These are phyloP conservation scores for Cryphonectria carpinicola DNA, from an alignment of 2,329 filamentous ascomycete species.

Conservation along the genomic window DNA sequence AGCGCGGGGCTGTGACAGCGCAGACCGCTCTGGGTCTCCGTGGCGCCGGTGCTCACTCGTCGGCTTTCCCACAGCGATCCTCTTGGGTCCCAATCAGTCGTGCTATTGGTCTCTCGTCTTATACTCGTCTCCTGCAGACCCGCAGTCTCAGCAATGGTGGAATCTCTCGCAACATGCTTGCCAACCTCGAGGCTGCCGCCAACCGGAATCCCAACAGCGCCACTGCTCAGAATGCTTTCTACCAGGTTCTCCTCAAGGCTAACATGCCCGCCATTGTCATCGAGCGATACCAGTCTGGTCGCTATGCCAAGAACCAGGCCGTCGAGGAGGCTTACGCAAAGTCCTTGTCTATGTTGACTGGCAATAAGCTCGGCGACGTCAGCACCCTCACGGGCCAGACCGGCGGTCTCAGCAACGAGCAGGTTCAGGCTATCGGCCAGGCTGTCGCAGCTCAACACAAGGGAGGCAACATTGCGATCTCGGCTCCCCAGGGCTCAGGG, in stretches of 20 bases:
- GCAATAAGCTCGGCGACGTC: constrained; percentile 35
- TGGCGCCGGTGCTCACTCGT: neutral
- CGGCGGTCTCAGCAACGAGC: constrained; percentile 57
- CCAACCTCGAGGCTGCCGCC: constrained; percentile 85
- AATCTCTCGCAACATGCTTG: constrained; percentile 69
- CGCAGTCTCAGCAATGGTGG: constrained; percentile 49
- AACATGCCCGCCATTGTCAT: constrained; percentile 94
- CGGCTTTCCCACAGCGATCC: neutral
- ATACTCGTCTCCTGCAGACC: constrained; percentile 34
- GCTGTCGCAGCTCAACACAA: constrained; percentile 74
- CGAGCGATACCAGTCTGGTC: constrained; percentile 84
- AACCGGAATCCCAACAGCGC: constrained; percentile 91
- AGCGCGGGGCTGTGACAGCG: neutral
- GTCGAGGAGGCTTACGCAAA: constrained; percentile 80
- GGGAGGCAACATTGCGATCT: constrained; percentile 66
- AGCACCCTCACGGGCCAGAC: constrained; percentile 36
- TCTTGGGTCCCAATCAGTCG: neutral
- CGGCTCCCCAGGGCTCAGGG: constrained; percentile 62
- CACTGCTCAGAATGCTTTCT: constrained; percentile 90
- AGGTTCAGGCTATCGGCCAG: constrained; percentile 79
- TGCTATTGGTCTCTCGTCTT: constrained; percentile 17
- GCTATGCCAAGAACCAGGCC: constrained; percentile 78
- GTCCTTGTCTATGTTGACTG: constrained; percentile 58
- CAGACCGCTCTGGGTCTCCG: constrained; percentile 15
- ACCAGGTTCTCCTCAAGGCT: constrained; percentile 84